These are phyloP conservation scores for Emiliania huxleyi DNA, from an alignment of 78 protist genomes.

Conservation along the genomic window DNA sequence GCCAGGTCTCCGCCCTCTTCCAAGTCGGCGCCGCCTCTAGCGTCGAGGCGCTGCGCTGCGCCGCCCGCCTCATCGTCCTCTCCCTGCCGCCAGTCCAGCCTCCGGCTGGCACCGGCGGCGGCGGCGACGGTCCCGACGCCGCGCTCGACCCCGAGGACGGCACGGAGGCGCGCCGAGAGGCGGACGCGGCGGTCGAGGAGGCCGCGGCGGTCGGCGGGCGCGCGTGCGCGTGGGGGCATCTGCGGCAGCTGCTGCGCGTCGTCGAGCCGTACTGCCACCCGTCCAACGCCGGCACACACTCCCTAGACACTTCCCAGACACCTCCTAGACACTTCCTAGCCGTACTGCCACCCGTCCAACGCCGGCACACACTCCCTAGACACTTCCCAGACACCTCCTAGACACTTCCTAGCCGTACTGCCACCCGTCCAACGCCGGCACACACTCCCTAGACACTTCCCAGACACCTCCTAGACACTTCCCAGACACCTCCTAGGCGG, in stretches of 20 bases:
- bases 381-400: too few relatives aligned
- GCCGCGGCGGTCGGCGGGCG: background rate
- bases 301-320: too few relatives aligned
- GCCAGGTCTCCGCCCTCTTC: background rate
- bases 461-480: too few relatives aligned
- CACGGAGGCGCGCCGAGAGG: background rate
- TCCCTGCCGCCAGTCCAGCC: background rate
- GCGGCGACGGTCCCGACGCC: background rate
- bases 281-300: constrained; percentile 13
- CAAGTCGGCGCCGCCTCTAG: background rate
- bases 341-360: too few relatives aligned
- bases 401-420: too few relatives aligned
- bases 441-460: too few relatives aligned
- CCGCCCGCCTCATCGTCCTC: background rate
- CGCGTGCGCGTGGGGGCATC: background rate
- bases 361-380: too few relatives aligned
- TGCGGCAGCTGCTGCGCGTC: constrained; percentile 2
- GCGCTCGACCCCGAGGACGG: background rate
- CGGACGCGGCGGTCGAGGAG: background rate
- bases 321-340: too few relatives aligned
- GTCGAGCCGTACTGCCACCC: constrained; percentile 21
- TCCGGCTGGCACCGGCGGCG: background rate
- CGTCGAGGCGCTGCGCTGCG: background rate
- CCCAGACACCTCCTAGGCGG: too few relatives aligned
- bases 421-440: too few relatives aligned